These are phyloP conservation scores for Xylaria sp. DNA, from an alignment of 2,329 filamentous ascomycete genomes.

Conservation along the genomic window DNA sequence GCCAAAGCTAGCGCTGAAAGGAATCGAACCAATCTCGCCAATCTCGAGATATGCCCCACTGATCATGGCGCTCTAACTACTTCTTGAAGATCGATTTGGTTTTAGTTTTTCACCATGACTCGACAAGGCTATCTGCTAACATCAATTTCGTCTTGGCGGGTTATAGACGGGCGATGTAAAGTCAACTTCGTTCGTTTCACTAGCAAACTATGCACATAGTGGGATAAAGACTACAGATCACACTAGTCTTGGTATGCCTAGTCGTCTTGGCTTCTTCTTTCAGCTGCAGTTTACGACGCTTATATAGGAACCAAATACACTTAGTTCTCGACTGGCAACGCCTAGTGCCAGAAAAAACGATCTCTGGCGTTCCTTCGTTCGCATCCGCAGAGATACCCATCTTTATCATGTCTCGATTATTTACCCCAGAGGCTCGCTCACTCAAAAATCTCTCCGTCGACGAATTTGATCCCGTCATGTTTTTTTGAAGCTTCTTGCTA, in stretches of 20 bases:
- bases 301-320: neutral
- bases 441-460: neutral
- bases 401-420: neutral
- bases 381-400: neutral
- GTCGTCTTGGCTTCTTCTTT: neutral
- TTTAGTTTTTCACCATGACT: neutral
- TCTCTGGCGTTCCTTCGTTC: neutral
- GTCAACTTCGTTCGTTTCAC: neutral
- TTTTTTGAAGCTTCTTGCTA: neutral
- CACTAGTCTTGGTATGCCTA: neutral
- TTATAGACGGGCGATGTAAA: constrained; percentile 42
- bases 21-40: no score
- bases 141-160: neutral
- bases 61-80: no score
- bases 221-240: neutral
- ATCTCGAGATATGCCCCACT: no score
- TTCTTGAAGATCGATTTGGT: no score
- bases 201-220: neutral
- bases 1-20: no score
- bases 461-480: neutral
- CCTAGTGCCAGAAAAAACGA: neutral
- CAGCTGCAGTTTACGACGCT: neutral
- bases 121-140: neutral
- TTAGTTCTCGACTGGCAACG: neutral
- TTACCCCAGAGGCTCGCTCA: neutral